These are phyloP conservation scores for Thelonectria blattea DNA, from an alignment of 2,329 filamentous ascomycete species.

Conservation along the genomic window DNA sequence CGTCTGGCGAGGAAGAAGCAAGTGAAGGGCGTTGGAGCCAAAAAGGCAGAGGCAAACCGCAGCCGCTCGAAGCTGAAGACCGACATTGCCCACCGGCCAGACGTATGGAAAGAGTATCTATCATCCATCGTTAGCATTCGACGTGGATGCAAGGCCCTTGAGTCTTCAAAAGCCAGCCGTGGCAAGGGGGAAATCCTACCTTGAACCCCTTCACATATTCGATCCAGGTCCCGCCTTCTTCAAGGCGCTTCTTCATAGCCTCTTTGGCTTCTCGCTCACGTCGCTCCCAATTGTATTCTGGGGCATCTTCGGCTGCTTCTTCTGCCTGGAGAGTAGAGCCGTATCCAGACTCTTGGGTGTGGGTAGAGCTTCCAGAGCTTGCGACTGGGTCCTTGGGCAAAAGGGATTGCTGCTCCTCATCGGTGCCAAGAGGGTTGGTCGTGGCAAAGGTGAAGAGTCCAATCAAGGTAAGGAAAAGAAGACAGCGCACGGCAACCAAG, in stretches of 20 bases:
- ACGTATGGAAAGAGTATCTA: constrained; percentile 79
- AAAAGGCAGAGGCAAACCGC: constrained; percentile 73
- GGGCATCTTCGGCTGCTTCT: constrained; percentile 47
- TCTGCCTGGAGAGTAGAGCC: constrained; percentile 48
- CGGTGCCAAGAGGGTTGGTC: constrained; percentile 42
- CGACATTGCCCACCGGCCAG: constrained; percentile 72
- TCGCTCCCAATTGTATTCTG: constrained; percentile 62
- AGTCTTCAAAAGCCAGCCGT: not conserved
- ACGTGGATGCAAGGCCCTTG: not conserved
- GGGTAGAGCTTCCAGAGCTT: constrained; percentile 32
- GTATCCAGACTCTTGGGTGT: constrained; percentile 44
- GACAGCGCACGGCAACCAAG: constrained; percentile 27
- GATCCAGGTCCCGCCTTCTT: constrained; percentile 78
- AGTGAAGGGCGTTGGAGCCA: constrained; percentile 73
- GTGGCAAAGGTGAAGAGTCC: constrained; percentile 22
- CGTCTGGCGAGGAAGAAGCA: constrained; percentile 81
- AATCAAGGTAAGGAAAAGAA: constrained; percentile 30
- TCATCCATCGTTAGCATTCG: not conserved
- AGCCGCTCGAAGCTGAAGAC: constrained; percentile 70
- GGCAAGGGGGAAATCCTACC: constrained; percentile 43
- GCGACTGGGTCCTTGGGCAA: constrained; percentile 46
- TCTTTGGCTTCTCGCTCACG: constrained; percentile 60
- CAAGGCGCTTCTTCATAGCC: constrained; percentile 70
- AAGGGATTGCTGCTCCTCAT: constrained; percentile 65
- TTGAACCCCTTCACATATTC: constrained; percentile 77